These are phyloP conservation scores for Salix caprea DNA, from an alignment of 345 rosid species.

Conservation along the genomic window DNA sequence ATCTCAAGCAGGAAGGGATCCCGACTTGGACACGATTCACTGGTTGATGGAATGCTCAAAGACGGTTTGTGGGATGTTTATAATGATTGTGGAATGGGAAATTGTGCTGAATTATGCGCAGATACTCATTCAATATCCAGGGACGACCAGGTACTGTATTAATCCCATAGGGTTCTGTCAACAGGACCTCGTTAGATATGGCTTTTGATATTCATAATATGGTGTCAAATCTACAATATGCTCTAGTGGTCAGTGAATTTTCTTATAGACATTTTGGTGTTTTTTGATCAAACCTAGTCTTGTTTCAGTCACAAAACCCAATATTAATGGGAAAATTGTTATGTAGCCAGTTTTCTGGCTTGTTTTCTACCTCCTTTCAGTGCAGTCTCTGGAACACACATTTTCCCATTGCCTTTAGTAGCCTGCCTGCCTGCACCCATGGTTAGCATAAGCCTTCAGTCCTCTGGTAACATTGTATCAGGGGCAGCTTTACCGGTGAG, in stretches of 20 bases:
- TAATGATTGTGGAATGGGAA: slow-evolving; percentile 90
- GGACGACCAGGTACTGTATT: slow-evolving; percentile 69
- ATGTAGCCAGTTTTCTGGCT: background rate
- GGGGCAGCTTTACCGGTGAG: too few relatives aligned
- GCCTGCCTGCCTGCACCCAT: background rate
- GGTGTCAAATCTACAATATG: too few relatives aligned
- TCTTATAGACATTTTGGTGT: too few relatives aligned
- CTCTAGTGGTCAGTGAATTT: too few relatives aligned
- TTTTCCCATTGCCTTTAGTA: background rate
- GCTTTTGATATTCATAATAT: background rate
- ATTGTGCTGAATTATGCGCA: slow-evolving; percentile 89
- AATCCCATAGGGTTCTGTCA: background rate
- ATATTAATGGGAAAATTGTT: background rate
- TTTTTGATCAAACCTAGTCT: background rate
- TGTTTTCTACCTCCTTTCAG: background rate
- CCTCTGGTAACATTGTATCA: background rate
- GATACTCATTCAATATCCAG: slow-evolving; percentile 66
- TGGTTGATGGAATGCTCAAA: slow-evolving; percentile 93
- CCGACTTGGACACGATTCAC: slow-evolving; percentile 85
- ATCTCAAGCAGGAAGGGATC: slow-evolving; percentile 79
- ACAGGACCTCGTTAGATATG: background rate
- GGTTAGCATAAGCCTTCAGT: background rate
- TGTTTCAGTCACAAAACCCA: background rate
- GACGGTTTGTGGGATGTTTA: slow-evolving; percentile 99
- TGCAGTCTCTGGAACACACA: background rate